A percentile compares a stretch with the other conserved stretches of the same genome.
phyloP scores from a whole-genome alignment of 192 early-diverging fungal genomes.

The Coemansia sp. region DNA sequence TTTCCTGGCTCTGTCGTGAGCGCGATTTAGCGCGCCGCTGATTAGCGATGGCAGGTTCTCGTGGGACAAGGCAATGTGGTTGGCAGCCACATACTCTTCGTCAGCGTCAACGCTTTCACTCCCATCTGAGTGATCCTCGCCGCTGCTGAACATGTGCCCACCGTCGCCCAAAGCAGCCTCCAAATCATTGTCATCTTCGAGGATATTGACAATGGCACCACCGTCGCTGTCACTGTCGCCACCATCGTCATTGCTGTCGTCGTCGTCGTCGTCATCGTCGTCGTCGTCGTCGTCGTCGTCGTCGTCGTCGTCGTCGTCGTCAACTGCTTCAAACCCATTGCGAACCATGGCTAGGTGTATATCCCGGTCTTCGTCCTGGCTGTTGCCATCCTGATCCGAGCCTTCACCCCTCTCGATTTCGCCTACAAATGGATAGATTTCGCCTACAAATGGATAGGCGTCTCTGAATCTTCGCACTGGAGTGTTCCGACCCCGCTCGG shows the following conservation, averaged over 20 bases:
- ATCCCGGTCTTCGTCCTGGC: conserved; percentile 2
- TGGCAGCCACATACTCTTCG: background rate
- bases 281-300: conserved; percentile 4
- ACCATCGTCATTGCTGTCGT: conserved; percentile 5
- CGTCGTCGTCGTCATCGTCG: background rate
- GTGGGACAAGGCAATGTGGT: background rate
- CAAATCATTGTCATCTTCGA: conserved; percentile 7
- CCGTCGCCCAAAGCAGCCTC: conserved; percentile 2
- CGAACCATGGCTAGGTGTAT: background rate
- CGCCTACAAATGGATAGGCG: too few species aligned
- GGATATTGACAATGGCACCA: conserved; percentile 1
- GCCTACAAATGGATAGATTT: too few species aligned
- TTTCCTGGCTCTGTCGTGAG: background rate
- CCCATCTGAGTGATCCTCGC: conserved; percentile 7
- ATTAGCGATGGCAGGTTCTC: conserved; percentile 26
- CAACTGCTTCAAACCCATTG: background rate
- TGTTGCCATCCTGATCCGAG: background rate
- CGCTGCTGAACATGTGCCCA: background rate
- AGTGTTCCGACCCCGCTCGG: background rate
- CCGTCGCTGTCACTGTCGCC: conserved; percentile 4
- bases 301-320: conserved; percentile 2
- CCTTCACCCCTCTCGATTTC: background rate
- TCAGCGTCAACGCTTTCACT: conserved; percentile 1
- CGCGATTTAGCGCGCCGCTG: too few species aligned
- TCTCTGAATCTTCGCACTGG: background rate